Evolutionary conservation across 257 asterid species (phyloP), one percentile per base, ranked within the genome.

Genomic region (Primulina tabacum): DNA sequence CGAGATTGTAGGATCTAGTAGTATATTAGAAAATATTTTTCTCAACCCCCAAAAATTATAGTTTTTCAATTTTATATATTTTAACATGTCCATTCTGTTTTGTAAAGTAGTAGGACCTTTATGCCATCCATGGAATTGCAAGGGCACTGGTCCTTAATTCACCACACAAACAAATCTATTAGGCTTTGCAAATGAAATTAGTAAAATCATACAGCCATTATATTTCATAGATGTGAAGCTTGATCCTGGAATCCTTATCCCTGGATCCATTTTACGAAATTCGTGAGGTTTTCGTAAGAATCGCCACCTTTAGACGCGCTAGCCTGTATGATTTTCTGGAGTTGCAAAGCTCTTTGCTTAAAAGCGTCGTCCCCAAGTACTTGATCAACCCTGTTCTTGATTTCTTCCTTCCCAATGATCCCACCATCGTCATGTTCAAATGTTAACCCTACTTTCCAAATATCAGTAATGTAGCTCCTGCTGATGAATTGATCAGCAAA

Each of bases 401-500:
- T 78, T 64, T 86, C 90, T 12, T 20, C 76, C 0, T 35, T 18
- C 0, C 69, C 37, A 4, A 83, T 65, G 11, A 63, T 56, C 62
- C 84, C 85, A 35, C 52, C 38, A 12, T 0, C 60, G 26, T 68
- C 83, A 1, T 35, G 35, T 24, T 70, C 75, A 0, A 88, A 30
- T 60, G 78, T 62, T 50, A 86, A 1, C 4, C 92, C 92, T 17
- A 83, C 77, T 66, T 69, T 80, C 95, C 95, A 88, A 57, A 82
- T 66, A 77, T 88, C 92, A 58, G 87, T 84, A 5, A 86, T 66
- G 58, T 88, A 88, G 62, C 83, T 81, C 82, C 72, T 77, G 67
- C 84, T 86, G 8, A 81, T 64, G 37, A 82, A 83, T 66, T 89
- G 96, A 10, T 89, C 92, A 0, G 88, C 87, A 30, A 84, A 78